Percentiles rank a stretch among this genome's conserved stretches.
Evolutionary conservation across 371 early-diverging fungal genomes (phyloP).

Genomic region (Mortierella sp.): DNA sequence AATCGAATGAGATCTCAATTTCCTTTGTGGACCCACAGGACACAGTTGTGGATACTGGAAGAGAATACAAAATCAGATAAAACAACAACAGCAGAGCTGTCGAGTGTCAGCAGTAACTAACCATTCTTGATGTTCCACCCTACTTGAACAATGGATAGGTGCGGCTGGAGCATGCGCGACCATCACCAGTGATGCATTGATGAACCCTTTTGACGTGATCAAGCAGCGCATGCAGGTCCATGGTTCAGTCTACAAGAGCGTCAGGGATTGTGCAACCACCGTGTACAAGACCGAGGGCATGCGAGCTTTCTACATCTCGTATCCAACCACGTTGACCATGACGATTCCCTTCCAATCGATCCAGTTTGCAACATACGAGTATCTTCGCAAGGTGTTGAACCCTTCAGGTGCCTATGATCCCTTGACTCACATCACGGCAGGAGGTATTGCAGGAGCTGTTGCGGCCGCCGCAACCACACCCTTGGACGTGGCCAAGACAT

Average conservation of each 20-base stretch:
- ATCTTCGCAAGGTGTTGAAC: conserved; percentile 77
- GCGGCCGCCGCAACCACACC: conserved; percentile 95
- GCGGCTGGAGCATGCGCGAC: conserved; percentile 94
- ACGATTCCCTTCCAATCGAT: conserved; percentile 92
- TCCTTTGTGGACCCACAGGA: no score
- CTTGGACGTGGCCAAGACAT: conserved; percentile 93
- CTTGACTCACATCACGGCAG: conserved; percentile 84
- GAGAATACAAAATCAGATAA: no score
- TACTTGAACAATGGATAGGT: conserved; percentile 37
- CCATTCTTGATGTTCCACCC: no score
- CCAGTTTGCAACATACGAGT: conserved; percentile 92
- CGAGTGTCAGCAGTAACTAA: no score
- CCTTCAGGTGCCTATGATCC: conserved; percentile 87
- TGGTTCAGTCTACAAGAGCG: conserved; percentile 66
- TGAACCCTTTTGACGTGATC: conserved; percentile 97
- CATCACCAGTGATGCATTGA: conserved; percentile 86
- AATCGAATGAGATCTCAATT: no score
- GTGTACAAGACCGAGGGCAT: conserved; percentile 82
- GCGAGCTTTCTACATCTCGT: conserved; percentile 88
- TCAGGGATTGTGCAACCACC: conserved; percentile 72
- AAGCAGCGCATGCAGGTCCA: conserved; percentile 95
- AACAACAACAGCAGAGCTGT: no score
- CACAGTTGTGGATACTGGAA: no score
- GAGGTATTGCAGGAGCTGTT: conserved; percentile 90
- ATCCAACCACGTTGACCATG: conserved; percentile 92